Conservation (phyloP, 148 eudicot species). For the Rhododendron ovatum region DNA sequence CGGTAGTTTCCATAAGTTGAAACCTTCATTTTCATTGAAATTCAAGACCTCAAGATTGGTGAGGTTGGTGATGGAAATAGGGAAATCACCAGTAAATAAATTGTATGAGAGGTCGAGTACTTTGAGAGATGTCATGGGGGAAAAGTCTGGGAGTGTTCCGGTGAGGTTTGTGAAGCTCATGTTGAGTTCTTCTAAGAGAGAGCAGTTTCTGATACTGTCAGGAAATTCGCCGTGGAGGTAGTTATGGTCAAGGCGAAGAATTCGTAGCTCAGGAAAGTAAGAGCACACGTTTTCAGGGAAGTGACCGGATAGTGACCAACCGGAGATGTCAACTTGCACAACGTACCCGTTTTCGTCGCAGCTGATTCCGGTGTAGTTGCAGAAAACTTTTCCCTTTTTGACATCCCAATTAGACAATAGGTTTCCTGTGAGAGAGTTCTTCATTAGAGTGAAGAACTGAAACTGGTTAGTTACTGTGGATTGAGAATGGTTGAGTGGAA, state of each 20-base stretch:
- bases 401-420: constrained; percentile 44
- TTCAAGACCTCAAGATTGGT: constrained; percentile 48
- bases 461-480: constrained; percentile 37
- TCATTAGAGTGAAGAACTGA: constrained; percentile 55
- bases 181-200: constrained; percentile 51
- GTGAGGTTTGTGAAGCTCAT: constrained; percentile 33
- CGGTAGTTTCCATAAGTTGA: constrained; percentile 63
- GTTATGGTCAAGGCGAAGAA: constrained; percentile 52
- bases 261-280: constrained; percentile 50
- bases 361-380: constrained; percentile 54
- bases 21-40: constrained; percentile 53
- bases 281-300: constrained; percentile 66
- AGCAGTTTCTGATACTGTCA: constrained; percentile 53
- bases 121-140: constrained; percentile 40
- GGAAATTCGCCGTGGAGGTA: constrained; percentile 49
- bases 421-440: constrained; percentile 47
- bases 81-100: constrained; percentile 57
- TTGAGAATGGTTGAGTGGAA: constrained; percentile 16
- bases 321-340: constrained; percentile 37
- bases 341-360: constrained; percentile 53
- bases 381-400: constrained; percentile 24
- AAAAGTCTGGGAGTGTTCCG: constrained; percentile 62
- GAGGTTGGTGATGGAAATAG: constrained; percentile 58
- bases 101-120: constrained; percentile 59
- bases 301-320: constrained; percentile 52